These are phyloP conservation scores for Heliosperma pusillum DNA, from an alignment of 148 eudicot species.

Conservation along the genomic window DNA sequence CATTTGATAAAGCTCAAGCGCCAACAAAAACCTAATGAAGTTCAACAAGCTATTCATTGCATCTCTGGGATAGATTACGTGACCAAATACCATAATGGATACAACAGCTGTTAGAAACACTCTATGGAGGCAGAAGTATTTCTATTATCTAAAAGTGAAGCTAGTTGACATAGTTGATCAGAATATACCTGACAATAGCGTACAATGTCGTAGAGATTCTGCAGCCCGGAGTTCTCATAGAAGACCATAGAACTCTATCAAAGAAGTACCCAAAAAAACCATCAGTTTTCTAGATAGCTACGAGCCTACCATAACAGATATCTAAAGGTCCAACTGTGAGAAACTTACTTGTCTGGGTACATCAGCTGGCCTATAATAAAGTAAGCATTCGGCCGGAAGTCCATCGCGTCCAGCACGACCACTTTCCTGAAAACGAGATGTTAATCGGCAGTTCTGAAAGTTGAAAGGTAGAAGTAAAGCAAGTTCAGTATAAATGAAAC, in stretches of 20 bases:
- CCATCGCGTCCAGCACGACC: constrained; percentile 99
- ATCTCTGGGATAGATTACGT: too few species aligned
- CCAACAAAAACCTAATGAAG: too few species aligned
- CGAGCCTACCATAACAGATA: constrained; percentile 10
- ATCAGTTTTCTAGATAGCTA: background rate
- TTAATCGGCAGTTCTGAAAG: constrained; percentile 7
- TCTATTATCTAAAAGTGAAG: background rate
- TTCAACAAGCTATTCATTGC: too few species aligned
- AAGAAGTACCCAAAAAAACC: constrained; percentile 20
- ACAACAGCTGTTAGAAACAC: too few species aligned
- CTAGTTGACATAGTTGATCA: background rate
- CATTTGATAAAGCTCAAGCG: background rate
- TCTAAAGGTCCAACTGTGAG: background rate
- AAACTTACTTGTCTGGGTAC: constrained; percentile 78
- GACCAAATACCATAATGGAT: too few species aligned
- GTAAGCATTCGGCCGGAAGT: constrained; percentile 89
- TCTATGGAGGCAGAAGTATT: too few species aligned
- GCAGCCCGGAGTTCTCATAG: constrained; percentile 90
- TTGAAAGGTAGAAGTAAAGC: background rate
- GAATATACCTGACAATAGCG: constrained; percentile 70
- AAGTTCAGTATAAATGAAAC: constrained; percentile 6
- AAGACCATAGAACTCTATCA: constrained; percentile 98
- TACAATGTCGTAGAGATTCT: constrained; percentile 90
- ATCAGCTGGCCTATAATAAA: constrained; percentile 90
- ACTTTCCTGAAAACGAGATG: constrained; percentile 67